phyloP scores from a whole-genome alignment of 345 rosid genomes.

The Erysimum cheiranthoides region DNA sequence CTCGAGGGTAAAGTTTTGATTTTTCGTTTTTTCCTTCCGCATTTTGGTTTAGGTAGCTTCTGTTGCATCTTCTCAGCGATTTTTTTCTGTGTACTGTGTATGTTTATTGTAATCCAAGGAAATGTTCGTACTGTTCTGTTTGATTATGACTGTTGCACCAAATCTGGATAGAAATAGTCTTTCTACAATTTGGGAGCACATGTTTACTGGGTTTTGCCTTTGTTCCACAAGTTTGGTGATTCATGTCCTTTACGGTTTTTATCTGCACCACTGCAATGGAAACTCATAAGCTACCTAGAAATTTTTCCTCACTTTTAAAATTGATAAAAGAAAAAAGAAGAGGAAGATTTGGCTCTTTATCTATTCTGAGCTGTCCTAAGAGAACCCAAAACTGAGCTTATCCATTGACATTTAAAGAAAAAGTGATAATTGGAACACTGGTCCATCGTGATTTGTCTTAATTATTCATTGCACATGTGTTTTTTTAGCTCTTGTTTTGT shows the following conservation, averaged over 20 bases:
- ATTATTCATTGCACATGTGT: conserved; percentile 30
- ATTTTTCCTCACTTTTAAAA: not conserved
- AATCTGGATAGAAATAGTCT: conserved; percentile 9
- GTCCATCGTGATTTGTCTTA: conserved; percentile 40
- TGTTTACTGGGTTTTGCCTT: conserved; percentile 6
- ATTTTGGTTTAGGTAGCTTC: conserved; percentile 30
- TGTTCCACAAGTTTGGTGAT: conserved; percentile 15
- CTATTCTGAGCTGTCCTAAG: conserved; percentile 24
- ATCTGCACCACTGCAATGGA: conserved; percentile 8
- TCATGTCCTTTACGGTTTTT: conserved; percentile 5
- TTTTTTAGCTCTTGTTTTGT: conserved; percentile 16
- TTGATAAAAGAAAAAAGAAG: not conserved
- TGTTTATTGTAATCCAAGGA: not conserved
- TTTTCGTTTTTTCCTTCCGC: conserved; percentile 3
- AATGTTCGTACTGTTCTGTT: not conserved
- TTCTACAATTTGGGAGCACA: conserved; percentile 21
- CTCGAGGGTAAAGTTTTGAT: conserved; percentile 34
- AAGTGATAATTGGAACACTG: conserved; percentile 28
- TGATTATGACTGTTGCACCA: conserved; percentile 20
- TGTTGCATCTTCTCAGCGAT: conserved; percentile 1
- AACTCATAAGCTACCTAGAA: conserved; percentile 4
- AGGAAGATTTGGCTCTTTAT: not conserved
- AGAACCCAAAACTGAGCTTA: conserved; percentile 19
- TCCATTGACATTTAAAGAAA: conserved; percentile 18
- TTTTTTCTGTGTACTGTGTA: not conserved